phyloP scores from a whole-genome alignment of 2,329 filamentous ascomycete genomes.

The Claviceps sorghi region DNA sequence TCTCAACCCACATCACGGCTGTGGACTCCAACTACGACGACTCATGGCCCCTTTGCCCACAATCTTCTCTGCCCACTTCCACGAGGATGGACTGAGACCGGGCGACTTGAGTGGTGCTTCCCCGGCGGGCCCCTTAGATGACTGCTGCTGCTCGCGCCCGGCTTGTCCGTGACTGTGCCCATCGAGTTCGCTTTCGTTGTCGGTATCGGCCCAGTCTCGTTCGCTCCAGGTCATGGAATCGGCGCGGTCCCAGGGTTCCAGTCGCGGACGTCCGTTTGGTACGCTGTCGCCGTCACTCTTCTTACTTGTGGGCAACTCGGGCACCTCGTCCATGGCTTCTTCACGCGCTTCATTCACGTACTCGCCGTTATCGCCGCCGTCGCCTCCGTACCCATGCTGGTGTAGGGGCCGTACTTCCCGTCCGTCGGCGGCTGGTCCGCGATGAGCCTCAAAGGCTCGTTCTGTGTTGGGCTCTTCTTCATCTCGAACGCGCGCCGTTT shows the following conservation, averaged over 20 bases:
- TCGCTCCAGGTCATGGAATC: conserved; percentile 55
- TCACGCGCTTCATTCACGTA: conserved; percentile 10
- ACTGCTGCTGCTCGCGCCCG: neutral
- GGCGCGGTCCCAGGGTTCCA: conserved; percentile 13
- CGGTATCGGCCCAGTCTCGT: conserved; percentile 44
- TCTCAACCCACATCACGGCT: neutral
- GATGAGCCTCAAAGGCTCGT: conserved; percentile 46
- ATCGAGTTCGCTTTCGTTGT: conserved; percentile 27
- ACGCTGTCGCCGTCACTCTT: conserved; percentile 12
- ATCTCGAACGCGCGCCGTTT: conserved; percentile 46
- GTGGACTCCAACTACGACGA: conserved; percentile 17
- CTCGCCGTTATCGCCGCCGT: conserved; percentile 14
- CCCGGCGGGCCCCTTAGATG: conserved; percentile 6
- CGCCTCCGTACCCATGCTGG: conserved; percentile 7
- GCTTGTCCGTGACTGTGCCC: conserved; percentile 9
- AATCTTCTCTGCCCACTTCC: conserved; percentile 43
- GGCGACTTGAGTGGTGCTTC: conserved; percentile 3
- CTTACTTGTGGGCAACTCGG: conserved; percentile 24
- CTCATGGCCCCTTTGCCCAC: conserved; percentile 25
- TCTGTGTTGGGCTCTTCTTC: conserved; percentile 53
- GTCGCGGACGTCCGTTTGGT: conserved; percentile 7
- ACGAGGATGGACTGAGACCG: conserved; percentile 17
- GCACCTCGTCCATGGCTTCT: conserved; percentile 29
- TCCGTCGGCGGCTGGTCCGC: conserved; percentile 46
- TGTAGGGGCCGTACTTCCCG: conserved; percentile 40